Evolutionary conservation across 257 asterid species (phyloP).

Genomic region (Lantana camara): DNA sequence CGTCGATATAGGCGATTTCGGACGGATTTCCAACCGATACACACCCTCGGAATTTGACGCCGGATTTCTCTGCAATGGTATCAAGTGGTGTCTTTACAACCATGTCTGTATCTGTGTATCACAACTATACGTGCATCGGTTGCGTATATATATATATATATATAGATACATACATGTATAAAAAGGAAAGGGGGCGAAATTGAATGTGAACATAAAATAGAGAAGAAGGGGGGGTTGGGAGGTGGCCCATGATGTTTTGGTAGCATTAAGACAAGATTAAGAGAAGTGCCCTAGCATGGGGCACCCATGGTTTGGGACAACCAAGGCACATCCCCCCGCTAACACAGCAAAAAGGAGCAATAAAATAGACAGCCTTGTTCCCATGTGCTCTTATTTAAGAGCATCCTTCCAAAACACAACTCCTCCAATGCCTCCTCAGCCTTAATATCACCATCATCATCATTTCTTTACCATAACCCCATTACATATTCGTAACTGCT

Average conservation of each 20-base stretch:
- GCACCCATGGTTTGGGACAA: slow-evolving; percentile 69
- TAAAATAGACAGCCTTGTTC: slow-evolving; percentile 69
- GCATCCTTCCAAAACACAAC: slow-evolving; percentile 75
- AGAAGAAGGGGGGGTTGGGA: background rate
- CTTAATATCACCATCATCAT: background rate
- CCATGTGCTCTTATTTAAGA: slow-evolving; percentile 75
- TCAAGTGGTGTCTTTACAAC: too few relatives aligned
- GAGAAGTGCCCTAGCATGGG: slow-evolving; percentile 59
- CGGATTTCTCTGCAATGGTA: too few relatives aligned
- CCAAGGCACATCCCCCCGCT: slow-evolving; percentile 64
- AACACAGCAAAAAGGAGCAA: slow-evolving; percentile 55
- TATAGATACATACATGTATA: too few relatives aligned
- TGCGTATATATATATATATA: too few relatives aligned
- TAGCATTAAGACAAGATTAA: slow-evolving; percentile 69
- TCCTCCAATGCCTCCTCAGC: slow-evolving; percentile 36
- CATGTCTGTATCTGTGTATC: too few relatives aligned
- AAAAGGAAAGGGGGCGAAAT: background rate
- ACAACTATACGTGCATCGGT: too few relatives aligned
- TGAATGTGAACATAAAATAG: background rate
- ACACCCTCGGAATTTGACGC: too few relatives aligned
- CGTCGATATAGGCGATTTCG: too few relatives aligned
- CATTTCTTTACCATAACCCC: background rate
- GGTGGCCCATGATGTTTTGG: slow-evolving; percentile 63
- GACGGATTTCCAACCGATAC: too few relatives aligned
- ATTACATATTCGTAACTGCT: slow-evolving; percentile 2